Percentiles rank a stretch among this genome's conserved stretches.
Conservation (phyloP, 331 rosid species). For the Quercus lobata region DNA sequence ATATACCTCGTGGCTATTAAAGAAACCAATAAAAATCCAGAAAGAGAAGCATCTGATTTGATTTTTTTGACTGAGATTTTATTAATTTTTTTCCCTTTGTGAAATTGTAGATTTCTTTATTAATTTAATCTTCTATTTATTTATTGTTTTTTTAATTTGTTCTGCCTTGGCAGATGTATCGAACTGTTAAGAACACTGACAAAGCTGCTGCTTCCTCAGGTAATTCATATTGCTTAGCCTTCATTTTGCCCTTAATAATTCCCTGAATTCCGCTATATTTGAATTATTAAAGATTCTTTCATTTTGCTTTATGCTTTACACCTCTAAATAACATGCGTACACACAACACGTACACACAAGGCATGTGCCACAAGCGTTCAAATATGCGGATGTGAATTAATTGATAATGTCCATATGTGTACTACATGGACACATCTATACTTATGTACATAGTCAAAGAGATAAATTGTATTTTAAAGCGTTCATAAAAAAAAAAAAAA, state of each 20-base stretch:
- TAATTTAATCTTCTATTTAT: not conserved
- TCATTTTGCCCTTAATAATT: constrained; percentile 13
- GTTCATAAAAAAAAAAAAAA: not conserved
- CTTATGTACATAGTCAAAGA: not conserved
- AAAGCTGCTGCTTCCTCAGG: constrained; percentile 87
- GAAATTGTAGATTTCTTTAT: not conserved
- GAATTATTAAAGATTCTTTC: constrained; percentile 39
- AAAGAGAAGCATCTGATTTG: constrained; percentile 37
- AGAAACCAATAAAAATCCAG: constrained; percentile 32
- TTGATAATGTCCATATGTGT: not conserved
- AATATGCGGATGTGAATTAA: not conserved
- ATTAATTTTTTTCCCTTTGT: not conserved
- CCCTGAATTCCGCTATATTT: constrained; percentile 28
- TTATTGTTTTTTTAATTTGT: constrained; percentile 8
- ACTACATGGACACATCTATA: not conserved
- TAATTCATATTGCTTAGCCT: constrained; percentile 32
- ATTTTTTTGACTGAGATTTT: not conserved
- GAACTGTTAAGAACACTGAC: constrained; percentile 95
- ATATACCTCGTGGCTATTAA: constrained; percentile 70
- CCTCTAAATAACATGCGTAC: not conserved
- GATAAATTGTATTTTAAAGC: not conserved
- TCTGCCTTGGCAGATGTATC: constrained; percentile 70
- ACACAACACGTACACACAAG: not conserved
- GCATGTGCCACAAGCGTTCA: not conserved
- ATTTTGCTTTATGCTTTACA: constrained; percentile 40